Conservation (phyloP, 495 filamentous ascomycete species). For the Penicillium cosmopolitanum region DNA sequence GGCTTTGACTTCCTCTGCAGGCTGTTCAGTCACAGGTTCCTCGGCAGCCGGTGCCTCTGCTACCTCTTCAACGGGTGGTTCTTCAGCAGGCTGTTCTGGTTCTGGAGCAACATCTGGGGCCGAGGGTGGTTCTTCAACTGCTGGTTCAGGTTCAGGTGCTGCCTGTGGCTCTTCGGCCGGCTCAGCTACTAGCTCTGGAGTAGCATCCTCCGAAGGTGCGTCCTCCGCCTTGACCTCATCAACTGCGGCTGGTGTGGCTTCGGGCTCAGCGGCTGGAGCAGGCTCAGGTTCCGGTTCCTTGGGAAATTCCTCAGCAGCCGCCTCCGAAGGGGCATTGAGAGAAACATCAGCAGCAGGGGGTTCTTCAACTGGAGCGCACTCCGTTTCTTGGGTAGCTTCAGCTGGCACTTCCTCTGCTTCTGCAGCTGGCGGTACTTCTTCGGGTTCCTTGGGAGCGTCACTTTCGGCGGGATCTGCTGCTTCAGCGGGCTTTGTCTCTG, state of each 20-base stretch:
- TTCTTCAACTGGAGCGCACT: too few relatives aligned
- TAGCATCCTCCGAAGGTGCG: not conserved
- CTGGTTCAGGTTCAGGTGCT: not conserved
- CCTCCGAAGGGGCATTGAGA: too few relatives aligned
- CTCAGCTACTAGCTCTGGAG: not conserved
- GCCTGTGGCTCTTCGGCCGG: too few relatives aligned
- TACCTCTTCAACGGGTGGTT: constrained; percentile 11
- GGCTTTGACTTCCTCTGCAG: constrained; percentile 5
- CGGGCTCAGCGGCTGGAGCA: too few relatives aligned
- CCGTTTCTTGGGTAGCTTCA: too few relatives aligned
- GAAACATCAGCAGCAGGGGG: too few relatives aligned
- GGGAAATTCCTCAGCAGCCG: too few relatives aligned
- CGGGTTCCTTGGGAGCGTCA: not conserved
- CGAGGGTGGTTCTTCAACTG: not conserved
- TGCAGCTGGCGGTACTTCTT: not conserved
- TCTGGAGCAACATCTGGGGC: not conserved
- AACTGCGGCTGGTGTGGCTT: too few relatives aligned
- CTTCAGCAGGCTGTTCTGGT: constrained; percentile 2
- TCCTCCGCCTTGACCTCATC: too few relatives aligned
- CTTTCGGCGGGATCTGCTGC: not conserved
- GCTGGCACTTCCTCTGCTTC: not conserved
- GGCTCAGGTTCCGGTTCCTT: too few relatives aligned
- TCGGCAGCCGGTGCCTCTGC: not conserved
- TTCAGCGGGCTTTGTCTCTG: not conserved
- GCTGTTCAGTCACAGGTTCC: constrained; percentile 9